Base-by-base conservation (phyloP, 2,329 filamentous ascomycete genomes). In the Botrytis deweyae region DNA sequence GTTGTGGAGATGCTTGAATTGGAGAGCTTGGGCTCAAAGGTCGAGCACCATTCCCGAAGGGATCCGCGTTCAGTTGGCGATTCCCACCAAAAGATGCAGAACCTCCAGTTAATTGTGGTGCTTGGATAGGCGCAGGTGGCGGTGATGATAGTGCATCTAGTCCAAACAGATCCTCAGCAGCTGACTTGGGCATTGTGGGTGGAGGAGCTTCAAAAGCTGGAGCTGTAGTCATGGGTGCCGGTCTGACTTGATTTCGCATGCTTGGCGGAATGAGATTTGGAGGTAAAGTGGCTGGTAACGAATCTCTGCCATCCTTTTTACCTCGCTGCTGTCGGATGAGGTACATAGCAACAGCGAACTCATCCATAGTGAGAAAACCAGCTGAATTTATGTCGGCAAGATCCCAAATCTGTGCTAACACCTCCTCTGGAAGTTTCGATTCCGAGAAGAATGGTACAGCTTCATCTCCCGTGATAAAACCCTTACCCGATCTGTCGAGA, bases 261-360 rank as follows among this genome's bases (percentile, higher is more conserved):
- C 90, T 94, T 5, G 95, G 96, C 20, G 96, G 96, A 44, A 98
- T 88, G 58, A 98, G 85, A 77, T 92, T 95, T 0, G 91, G 86
- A 16, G 95, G 95, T 61, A 99, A 84, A n/a, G 89, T 87, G 36
- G 91, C 86, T 3, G 96, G 96, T 46, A 98, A 83, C 42, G 89
- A 85, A 59, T 84, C 84, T 46, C 84, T 81, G 29, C 87, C 86
- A 73, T 91, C 89, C 73, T 90, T 89, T 76, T 91, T 92, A 76
- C 88, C 92, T 72, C 95, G 89, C 82, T 98, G 95, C 81, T 97
- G 93, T 75, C 95, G 90, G 79, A 99, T 98, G 69, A 99, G 87
- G 81, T 97, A 97, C 95, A 99, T 98, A 71, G 96, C 95, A 65
- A 99, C 94, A 0, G 96, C 94, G 81, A 99, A 99, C 79, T 97